Base-by-base conservation (phyloP, 768 basidiomycete species). In the Mrakia frigida region DNA sequence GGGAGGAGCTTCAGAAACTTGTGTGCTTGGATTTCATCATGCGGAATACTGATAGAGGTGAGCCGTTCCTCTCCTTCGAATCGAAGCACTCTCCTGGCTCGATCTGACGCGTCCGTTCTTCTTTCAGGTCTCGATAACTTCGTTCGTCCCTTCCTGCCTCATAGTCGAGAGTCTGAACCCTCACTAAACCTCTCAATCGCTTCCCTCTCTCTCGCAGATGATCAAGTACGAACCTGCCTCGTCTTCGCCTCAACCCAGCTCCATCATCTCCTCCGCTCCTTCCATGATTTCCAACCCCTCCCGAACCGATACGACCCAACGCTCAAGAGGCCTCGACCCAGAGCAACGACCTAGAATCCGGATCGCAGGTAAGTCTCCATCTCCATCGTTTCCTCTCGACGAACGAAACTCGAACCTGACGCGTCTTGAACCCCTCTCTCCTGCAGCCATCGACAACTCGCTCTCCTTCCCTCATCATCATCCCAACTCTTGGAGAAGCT, bases 401-500 rank as follows among this genome's bases (percentile, higher is more conserved):
- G 39, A 41, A 18, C 18, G 16, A n/a, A n/a, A 4, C 21, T 16
- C 37, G 23, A 23, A n/a, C 5, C 10, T 14, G 5, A 37, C 52
- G 41, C 37, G 52, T 46, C 56, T 25, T 35, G 31, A 3, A n/a
- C 31, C 16, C 43, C 16, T 28, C 21, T 46, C 10, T 9, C 41
- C 28, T 14, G 6, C 75, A 39, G 93, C 93, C 14, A 96, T 96
- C 78, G 94, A 95, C 81, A 95, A 95, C 82, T 94, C 92, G 0
- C 87, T 96, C 52, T 92, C 92, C 3, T 96, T 94, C 81, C 94
- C 94, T 35, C 92, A 94, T 79, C 90, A 93, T 80, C 93, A 95
- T 80, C 94, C 94, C 0, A 87, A 89, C 77, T 93, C 89, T 41
- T 89, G 88, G 88, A 80, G 86, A 53, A 89, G 89, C 18, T 94